Conservation (phyloP, 768 basidiomycete genomes). For the Fibroporia radiculosa region DNA sequence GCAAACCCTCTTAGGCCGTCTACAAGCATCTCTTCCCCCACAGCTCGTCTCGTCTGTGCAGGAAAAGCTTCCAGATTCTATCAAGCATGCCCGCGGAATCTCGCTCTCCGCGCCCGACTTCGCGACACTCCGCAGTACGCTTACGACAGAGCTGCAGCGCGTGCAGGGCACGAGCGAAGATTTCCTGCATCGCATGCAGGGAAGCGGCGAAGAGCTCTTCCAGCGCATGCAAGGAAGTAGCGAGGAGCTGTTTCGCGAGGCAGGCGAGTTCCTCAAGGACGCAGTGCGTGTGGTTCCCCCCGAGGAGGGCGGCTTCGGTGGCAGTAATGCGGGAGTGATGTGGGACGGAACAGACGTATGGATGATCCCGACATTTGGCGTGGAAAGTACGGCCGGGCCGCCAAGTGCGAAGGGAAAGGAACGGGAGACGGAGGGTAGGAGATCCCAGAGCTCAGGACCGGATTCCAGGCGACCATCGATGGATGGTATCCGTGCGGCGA, state of each 20-base stretch:
- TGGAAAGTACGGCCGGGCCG: slow-evolving; percentile 17
- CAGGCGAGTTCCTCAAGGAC: slow-evolving; percentile 52
- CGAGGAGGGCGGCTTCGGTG: slow-evolving; percentile 32
- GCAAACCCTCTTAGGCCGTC: slow-evolving; percentile 53
- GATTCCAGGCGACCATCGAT: slow-evolving; percentile 20
- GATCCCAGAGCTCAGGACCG: slow-evolving; percentile 21
- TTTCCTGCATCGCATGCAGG: slow-evolving; percentile 68
- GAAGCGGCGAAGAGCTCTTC: slow-evolving; percentile 76
- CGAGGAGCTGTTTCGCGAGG: slow-evolving; percentile 56
- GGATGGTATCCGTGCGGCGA: slow-evolving; percentile 46
- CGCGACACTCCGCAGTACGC: slow-evolving; percentile 53
- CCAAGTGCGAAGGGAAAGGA: slow-evolving; percentile 31
- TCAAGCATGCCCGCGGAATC: slow-evolving; percentile 48
- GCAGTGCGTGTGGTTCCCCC: slow-evolving; percentile 93
- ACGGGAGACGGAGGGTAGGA: slow-evolving; percentile 22
- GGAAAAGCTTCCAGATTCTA: slow-evolving; percentile 48
- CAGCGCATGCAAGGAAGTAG: slow-evolving; percentile 57
- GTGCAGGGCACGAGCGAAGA: slow-evolving; percentile 79
- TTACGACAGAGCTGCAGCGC: slow-evolving; percentile 60
- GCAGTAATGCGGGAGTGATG: slow-evolving; percentile 41
- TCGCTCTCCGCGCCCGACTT: slow-evolving; percentile 46
- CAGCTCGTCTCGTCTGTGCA: slow-evolving; percentile 65
- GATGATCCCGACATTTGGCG: slow-evolving; percentile 49
- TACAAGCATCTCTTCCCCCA: slow-evolving; percentile 71
- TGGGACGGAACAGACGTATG: slow-evolving; percentile 91